phyloP scores from a whole-genome alignment of 1,284 basidiomycete genomes.

The Heterobasidion parviporum region DNA sequence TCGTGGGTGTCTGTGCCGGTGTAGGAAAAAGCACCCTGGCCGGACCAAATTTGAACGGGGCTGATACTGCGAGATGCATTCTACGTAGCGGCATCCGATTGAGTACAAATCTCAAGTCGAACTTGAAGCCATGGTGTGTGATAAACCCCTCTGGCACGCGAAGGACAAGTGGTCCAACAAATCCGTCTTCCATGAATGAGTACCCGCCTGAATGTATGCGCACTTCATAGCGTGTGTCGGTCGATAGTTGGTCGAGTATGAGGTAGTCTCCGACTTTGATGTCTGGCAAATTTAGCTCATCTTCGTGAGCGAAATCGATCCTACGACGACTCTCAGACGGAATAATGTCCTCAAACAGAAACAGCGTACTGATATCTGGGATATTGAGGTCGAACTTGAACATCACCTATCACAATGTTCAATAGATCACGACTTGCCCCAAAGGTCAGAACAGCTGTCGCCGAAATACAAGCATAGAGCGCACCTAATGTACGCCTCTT shows the following conservation, averaged over 20 bases:
- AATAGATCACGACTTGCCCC: slow-evolving; percentile 26
- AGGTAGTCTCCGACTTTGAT: slow-evolving; percentile 2
- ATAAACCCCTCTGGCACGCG: slow-evolving; percentile 35
- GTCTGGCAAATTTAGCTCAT: slow-evolving; percentile 6
- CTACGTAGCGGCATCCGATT: slow-evolving; percentile 41
- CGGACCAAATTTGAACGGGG: slow-evolving; percentile 20
- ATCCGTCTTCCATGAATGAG: not conserved
- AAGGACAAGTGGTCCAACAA: slow-evolving; percentile 29
- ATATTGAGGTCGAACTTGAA: not conserved
- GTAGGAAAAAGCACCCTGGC: slow-evolving; percentile 38
- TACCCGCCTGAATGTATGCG: slow-evolving; percentile 11
- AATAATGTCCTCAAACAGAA: not conserved
- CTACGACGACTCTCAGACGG: not conserved
- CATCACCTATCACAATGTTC: not conserved
- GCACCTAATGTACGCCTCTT: slow-evolving; percentile 34
- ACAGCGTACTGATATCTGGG: not conserved
- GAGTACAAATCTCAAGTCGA: slow-evolving; percentile 41
- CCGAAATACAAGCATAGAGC: slow-evolving; percentile 13
- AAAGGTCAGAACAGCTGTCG: not conserved
- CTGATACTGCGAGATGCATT: slow-evolving; percentile 39
- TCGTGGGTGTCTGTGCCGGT: slow-evolving; percentile 18
- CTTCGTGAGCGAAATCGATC: slow-evolving; percentile 1
- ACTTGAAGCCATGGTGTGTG: slow-evolving; percentile 30
- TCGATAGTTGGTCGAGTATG: not conserved
- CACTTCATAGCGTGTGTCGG: not conserved